Evolutionary conservation across 192 early-diverging fungal species (phyloP).

Genomic region (Backusella tuberculispora): DNA sequence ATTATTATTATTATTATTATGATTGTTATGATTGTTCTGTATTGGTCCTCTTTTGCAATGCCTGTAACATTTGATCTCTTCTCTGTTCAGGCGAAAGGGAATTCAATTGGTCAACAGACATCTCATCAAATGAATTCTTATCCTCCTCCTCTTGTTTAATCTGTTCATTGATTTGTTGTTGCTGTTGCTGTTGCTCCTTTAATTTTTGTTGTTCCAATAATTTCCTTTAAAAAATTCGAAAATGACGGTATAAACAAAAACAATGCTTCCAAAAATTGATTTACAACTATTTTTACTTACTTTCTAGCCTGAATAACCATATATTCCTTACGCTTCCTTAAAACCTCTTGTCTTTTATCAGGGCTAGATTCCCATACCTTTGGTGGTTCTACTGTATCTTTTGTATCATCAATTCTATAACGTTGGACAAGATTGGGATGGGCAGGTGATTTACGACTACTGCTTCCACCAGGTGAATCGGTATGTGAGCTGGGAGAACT

Average conservation of each 20-base stretch:
- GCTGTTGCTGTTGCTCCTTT: constrained; percentile 5
- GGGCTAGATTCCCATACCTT: constrained; percentile 66
- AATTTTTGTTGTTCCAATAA: constrained; percentile 27
- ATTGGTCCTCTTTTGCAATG: constrained; percentile 31
- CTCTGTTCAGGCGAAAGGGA: constrained; percentile 33
- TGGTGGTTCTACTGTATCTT: constrained; percentile 48
- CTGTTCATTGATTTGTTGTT: background rate
- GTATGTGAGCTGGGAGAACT: constrained; percentile 18
- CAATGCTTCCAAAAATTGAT: background rate
- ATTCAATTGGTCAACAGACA: constrained; percentile 41
- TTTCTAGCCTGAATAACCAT: constrained; percentile 74
- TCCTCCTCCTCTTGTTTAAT: background rate
- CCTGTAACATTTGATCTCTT: constrained; percentile 40
- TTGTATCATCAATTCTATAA: constrained; percentile 54
- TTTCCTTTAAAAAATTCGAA: constrained; percentile 15
- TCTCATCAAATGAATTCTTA: constrained; percentile 24
- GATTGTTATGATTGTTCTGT: background rate
- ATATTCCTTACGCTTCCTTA: constrained; percentile 67
- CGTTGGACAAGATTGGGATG: constrained; percentile 52
- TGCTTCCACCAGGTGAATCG: constrained; percentile 37
- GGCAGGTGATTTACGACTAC: constrained; percentile 38
- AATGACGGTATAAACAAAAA: background rate
- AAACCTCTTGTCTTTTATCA: constrained; percentile 61
- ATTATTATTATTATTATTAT: background rate
- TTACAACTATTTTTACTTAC: constrained; percentile 42